Percentiles rank a stretch among this genome's conserved stretches.
phyloP scores from a whole-genome alignment of 768 basidiomycete species.

The Hygrophoropsis aurantiaca region DNA sequence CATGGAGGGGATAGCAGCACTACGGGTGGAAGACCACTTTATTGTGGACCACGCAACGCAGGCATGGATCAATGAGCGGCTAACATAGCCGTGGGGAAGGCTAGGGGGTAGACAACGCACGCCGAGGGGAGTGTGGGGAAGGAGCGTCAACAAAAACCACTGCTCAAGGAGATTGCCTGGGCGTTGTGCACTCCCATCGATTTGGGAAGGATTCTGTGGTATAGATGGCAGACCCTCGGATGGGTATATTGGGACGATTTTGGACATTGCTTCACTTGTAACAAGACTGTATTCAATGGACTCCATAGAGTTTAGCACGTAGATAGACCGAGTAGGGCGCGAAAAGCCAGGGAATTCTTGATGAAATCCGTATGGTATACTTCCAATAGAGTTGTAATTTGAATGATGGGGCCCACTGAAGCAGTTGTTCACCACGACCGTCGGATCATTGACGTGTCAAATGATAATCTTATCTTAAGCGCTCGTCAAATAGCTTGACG shows the following conservation, averaged over 20 bases:
- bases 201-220: too few species aligned
- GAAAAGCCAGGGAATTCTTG: too few species aligned
- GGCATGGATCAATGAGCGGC: slow-evolving; percentile 28
- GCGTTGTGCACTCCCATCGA: background rate
- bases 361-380: too few species aligned
- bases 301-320: slow-evolving; percentile 14
- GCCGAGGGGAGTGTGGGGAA: background rate
- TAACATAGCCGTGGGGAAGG: slow-evolving; percentile 9
- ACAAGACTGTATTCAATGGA: slow-evolving; percentile 23
- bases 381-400: too few species aligned
- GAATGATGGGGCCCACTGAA: too few species aligned
- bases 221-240: too few species aligned
- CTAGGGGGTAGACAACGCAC: background rate
- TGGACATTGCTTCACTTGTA: slow-evolving; percentile 8
- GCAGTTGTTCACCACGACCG: too few species aligned
- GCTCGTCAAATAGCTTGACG: too few species aligned
- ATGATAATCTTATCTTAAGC: too few species aligned
- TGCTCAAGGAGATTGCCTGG: background rate
- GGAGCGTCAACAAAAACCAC: background rate
- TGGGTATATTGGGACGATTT: slow-evolving; percentile 20
- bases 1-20: slow-evolving; percentile 28
- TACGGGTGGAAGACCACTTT: slow-evolving; percentile 27
- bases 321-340: slow-evolving; percentile 4
- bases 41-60: slow-evolving; percentile 25
- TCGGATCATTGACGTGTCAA: too few species aligned